phyloP scores from a whole-genome alignment of 495 filamentous ascomycete species.

The Penicillium taxi region DNA sequence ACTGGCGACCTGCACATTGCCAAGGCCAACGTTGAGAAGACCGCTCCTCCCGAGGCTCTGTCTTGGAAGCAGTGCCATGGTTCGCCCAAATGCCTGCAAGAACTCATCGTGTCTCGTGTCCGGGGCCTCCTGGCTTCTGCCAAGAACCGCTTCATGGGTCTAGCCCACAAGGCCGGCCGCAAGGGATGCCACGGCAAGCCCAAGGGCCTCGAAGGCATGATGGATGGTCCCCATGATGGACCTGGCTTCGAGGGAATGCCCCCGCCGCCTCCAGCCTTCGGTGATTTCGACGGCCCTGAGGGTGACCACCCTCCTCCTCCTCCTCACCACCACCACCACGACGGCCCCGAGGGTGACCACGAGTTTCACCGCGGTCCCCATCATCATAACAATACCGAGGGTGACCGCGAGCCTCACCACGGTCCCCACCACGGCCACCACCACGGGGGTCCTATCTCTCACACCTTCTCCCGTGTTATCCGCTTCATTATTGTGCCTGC shows the following conservation, averaged over 20 bases:
- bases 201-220: constrained; percentile 15
- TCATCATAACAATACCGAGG: constrained; percentile 1
- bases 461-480: constrained; percentile 37
- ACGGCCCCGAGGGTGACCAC: neutral
- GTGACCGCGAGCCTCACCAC: constrained; percentile 10
- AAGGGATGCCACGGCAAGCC: constrained; percentile 27
- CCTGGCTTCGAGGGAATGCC: neutral
- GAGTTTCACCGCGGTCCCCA: constrained; percentile 1
- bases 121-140: constrained; percentile 31
- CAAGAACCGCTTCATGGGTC: constrained; percentile 31
- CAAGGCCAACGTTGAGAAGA: constrained; percentile 31
- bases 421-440: constrained; percentile 13
- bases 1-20: constrained; percentile 32
- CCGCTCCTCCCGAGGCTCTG: constrained; percentile 21
- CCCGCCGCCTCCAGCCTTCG: constrained; percentile 1
- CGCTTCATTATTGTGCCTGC: constrained; percentile 44
- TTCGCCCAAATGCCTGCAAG: constrained; percentile 32
- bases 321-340: constrained; percentile 2
- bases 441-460: constrained; percentile 35
- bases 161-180: constrained; percentile 21
- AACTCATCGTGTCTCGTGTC: constrained; percentile 33
- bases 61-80: constrained; percentile 39
- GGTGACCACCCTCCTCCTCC: no score
- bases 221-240: constrained; percentile 7
- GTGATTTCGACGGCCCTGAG: no score